These are phyloP conservation scores for Phytopythium boreale DNA, from an alignment of 352 stramenopile species.

Conservation along the genomic window DNA sequence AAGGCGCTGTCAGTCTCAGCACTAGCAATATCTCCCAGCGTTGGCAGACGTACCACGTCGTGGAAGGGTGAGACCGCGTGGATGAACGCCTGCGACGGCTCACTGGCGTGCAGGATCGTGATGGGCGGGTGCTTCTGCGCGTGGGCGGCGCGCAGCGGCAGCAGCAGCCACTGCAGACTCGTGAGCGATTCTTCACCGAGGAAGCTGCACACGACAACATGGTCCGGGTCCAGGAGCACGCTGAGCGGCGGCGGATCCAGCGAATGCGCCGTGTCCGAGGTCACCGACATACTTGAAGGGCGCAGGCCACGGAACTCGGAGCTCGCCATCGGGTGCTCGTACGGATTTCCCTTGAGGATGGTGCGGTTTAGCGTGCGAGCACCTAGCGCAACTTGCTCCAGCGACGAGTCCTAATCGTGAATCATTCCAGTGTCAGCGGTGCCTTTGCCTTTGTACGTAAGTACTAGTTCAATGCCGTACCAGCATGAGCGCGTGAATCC, in stretches of 20 bases:
- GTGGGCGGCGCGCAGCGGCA: constrained; percentile 57
- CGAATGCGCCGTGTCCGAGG: constrained; percentile 14
- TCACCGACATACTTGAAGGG: constrained; percentile 19
- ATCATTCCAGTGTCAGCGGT: neutral
- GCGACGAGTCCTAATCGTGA: constrained; percentile 46
- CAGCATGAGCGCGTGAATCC: constrained; percentile 47
- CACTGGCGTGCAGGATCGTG: constrained; percentile 72
- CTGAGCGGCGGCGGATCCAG: constrained; percentile 53
- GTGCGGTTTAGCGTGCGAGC: constrained; percentile 31
- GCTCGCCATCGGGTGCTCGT: constrained; percentile 32
- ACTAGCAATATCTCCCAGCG: neutral
- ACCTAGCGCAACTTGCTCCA: constrained; percentile 52
- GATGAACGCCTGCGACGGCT: constrained; percentile 51
- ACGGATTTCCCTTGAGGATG: constrained; percentile 35
- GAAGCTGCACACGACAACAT: constrained; percentile 86
- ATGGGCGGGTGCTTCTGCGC: constrained; percentile 56
- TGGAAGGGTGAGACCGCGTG: constrained; percentile 46
- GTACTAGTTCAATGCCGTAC: constrained; percentile 15
- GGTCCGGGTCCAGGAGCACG: constrained; percentile 56
- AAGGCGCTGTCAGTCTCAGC: neutral
- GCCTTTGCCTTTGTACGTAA: neutral
- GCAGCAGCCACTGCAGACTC: constrained; percentile 74
- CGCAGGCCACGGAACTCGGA: constrained; percentile 18
- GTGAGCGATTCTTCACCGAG: constrained; percentile 72
- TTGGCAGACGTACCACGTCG: constrained; percentile 57